Base-by-base conservation (phyloP, 192 early-diverging fungal species). In the Coemansia sp. region DNA sequence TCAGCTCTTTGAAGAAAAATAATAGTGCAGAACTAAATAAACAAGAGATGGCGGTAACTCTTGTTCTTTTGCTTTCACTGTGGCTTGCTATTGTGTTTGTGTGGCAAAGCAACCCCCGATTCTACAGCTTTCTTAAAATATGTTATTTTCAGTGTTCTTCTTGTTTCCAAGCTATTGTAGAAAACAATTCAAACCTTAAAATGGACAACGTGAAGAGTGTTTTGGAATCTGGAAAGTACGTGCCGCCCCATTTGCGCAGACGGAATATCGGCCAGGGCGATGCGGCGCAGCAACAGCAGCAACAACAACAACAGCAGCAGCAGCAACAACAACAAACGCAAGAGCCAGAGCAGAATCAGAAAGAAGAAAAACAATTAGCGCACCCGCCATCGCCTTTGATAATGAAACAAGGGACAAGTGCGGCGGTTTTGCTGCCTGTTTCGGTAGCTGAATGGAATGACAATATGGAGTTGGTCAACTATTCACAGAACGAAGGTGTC, bases 401-500 rank as follows among this genome's bases (percentile, higher is more conserved):
- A 5, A 20, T 0, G 6, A 20, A 54, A 25, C 51, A 4, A 54
- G 25, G 10, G 1, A 6, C 51, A 25, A 25, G 25, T 10, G 12
- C 6, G 6, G 40, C 5, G 22, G 60, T 65, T 41, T 58, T 55
- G 9, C 60, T 76, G 22, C 20, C 64, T 20, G 42, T 44, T 6
- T 38, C 57, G 5, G 50, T 22, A 32, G 7, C 37, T 0, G 12
- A 39, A 13, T 81, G 79, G 79, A 48, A 57, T 0, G 79, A 81
- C 42, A 38, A 41, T 14, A 65, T 66, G 74, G 25, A 12, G 16
- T 38, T 55, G 14, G 44, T 32, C 22, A 56, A 73, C 55, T 77
- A 63, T 56, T 48, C 63, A 22, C 54, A 40, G 10, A 82, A 82
- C 56, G 79, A 82, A 50, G 43, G 53, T 37, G 45, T 44, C 3